Evolutionary conservation across 768 basidiomycete species (phyloP), one percentile per base, ranked within the genome.

Genomic region (Cystobasidium ongulense): DNA sequence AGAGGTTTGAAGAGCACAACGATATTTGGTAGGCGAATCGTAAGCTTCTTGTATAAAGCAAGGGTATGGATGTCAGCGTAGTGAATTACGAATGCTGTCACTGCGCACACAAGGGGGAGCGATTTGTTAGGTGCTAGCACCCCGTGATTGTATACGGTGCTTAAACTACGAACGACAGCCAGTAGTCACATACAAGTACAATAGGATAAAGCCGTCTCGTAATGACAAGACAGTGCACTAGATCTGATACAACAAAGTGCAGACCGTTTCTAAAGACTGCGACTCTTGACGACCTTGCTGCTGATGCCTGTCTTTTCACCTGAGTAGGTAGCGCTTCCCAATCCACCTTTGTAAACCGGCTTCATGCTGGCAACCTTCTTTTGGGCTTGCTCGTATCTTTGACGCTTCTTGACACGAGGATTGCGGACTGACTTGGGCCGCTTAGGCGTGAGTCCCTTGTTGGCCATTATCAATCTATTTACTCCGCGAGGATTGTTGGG

Each of bases 321-420:
- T 38, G 86, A 87, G 83, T 98, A 98, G 76, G 84, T 84, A 72
- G 86, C 86, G 17, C 85, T 76, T 75, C 82, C 85, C 70, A 89
- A 80, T 43, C 93, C 93, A 67, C 92, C 92, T 80, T 89, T 94
- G 86, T 87, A 98, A n/a, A 93, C 85, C 21, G 93, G 88, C 81
- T 91, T 90, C 81, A 93, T 92, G 27, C 90, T 92, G 33, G 88
- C 83, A 17, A 97, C 83, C 82, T 89, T 92, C 83, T 90, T 92
- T 85, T 95, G 91, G 76, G 94, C 95, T 82, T 96, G 89, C 79
- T 94, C 94, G 84, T 89, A 98, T 46, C 80, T 89, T 82, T 89
- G 86, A 38, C 92, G 87, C 81, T 99, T 99, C 87, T 97, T 98
- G 82, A 98, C 93, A 75, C 96, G 88, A 50, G 95, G 94, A 83